Base-by-base conservation (phyloP, 2,329 filamentous ascomycete genomes). In the Trichoderma brevicompactum region DNA sequence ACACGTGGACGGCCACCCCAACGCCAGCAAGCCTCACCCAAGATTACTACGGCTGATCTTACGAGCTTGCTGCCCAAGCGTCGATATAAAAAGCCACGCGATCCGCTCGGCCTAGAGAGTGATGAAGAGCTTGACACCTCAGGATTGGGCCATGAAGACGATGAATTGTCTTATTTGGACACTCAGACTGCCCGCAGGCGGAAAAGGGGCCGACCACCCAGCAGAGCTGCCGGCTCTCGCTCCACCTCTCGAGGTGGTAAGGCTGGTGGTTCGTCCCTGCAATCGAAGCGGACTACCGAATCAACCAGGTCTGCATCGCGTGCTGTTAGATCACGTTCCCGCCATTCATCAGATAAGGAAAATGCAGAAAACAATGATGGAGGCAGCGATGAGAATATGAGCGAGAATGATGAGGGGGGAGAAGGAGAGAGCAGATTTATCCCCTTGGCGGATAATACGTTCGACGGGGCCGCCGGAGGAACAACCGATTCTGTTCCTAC, bases 261-360 rank as follows among this genome's bases (percentile, higher is more conserved):
- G 48, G 49, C 69, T 52, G 65, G 62, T 15, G 66, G 70, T 48
- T 68, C 70, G n/a, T 70, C 70, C 12, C 60, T 74, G 8, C 74
- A 73, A 53, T 55, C 69, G 41, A 69, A 70, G 46, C 72, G 73
- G 38, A 70, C 61, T 4, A 63, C 70, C 5, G 65, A 69, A 46
- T 66, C 69, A 55, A 36, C 71, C 62, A 69, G 69, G 32, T 65
- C 70, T 17, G 66, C 68, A 15, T 67, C 69, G 67, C 77, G 70
- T 61, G 71, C 72, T 41, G 70, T 70, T 34, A 78, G 81, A 64
- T 87, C 84, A 0, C 87, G 88, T 68, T 82, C 83, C 3, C 78
- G 77, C 15, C 77, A 78, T 23, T 76, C 77, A 1, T 86, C 84
- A 3, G 84, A 89, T 62, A 87, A 88, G 75, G 87, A 89, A 74